Conservation (phyloP, 2,329 filamentous ascomycete species). For the Aspergillus sp. region DNA sequence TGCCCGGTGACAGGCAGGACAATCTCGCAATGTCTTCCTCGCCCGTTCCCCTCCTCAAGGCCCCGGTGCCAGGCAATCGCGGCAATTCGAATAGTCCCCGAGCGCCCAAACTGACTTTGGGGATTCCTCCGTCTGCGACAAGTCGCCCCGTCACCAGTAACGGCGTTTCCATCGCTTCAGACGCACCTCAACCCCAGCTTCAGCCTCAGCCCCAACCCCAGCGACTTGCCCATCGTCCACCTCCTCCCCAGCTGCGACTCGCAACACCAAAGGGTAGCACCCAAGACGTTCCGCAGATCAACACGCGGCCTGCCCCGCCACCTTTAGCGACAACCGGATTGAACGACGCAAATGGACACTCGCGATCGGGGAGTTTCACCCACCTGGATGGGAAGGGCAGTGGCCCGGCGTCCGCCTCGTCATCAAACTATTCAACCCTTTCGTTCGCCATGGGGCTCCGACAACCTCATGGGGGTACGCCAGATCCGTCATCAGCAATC, state of each 20-base stretch:
- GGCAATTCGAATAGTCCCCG: constrained; percentile 64
- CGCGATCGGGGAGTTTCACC: constrained; percentile 82
- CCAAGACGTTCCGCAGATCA: constrained; percentile 67
- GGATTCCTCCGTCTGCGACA: constrained; percentile 86
- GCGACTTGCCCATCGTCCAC: constrained; percentile 56
- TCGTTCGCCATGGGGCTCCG: constrained; percentile 77
- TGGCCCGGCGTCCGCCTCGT: constrained; percentile 81
- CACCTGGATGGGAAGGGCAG: constrained; percentile 74
- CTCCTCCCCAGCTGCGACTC: constrained; percentile 78
- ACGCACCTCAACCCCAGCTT: constrained; percentile 35
- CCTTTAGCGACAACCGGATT: constrained; percentile 70
- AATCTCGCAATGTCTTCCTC: constrained; percentile 67
- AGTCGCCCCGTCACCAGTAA: constrained; percentile 70
- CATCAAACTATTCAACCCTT: constrained; percentile 82
- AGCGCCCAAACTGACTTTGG: constrained; percentile 79
- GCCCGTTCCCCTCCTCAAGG: constrained; percentile 78
- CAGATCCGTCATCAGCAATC: constrained; percentile 86
- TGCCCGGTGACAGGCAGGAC: constrained; percentile 46
- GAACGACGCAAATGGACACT: constrained; percentile 80
- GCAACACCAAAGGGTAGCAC: constrained; percentile 83
- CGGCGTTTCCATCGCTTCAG: constrained; percentile 40
- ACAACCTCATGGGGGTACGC: constrained; percentile 66
- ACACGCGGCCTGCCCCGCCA: constrained; percentile 60
- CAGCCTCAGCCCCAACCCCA: constrained; percentile 41
- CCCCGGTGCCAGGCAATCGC: constrained; percentile 75